Evolutionary conservation across 176 grass and related monocot genomes (phyloP), one percentile per base, ranked within the genome.

Genomic region (Triticum aestivum): DNA sequence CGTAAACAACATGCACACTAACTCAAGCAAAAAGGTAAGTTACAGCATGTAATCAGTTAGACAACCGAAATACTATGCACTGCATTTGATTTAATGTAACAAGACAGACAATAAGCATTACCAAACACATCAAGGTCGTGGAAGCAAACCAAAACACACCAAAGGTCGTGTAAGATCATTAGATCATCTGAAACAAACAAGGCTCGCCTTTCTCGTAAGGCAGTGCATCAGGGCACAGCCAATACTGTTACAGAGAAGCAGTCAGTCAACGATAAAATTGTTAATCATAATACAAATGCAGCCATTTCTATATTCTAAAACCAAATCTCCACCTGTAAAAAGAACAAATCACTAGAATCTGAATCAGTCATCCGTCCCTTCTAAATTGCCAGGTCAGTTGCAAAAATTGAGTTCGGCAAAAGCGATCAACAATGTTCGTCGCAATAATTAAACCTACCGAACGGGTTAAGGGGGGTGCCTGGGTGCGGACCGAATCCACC

Each of bases 201-300:
- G 83, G 61, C 83, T 85, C 61, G 77, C 68, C 59, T 39, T 24
- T 79, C 76, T 11, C 35, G 75, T 84, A 30, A 56, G 81, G 56
- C 6, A 65, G 87, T 79, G 63, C 27, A 78, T 21, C 87, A 59
- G 62, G 67, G 87, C 82, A 74, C 82, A 62, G 74, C 87, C 87
- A 89, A 78, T 77, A 82, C 87, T 89, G 87, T 80, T 65, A 83
- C 87, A 89, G 68, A 85, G 42, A 89, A 85, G 83, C 42, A 47
- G 33, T 79, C 12, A 79, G 54, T 59, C 33, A 62, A 38, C 11
- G 42, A 56, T 24, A 61, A 79, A 35, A 18, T 20, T 18, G 75
- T 20, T 58, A 54, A 76, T 52, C 44, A 52, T 32, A 76, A 54
- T 76, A 76, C 49, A 76, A 52, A 30, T 30, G 73, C 44, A 20